These are phyloP conservation scores for Metschnikowia koreensis DNA, from an alignment of 805 yeast species.

Conservation along the genomic window DNA sequence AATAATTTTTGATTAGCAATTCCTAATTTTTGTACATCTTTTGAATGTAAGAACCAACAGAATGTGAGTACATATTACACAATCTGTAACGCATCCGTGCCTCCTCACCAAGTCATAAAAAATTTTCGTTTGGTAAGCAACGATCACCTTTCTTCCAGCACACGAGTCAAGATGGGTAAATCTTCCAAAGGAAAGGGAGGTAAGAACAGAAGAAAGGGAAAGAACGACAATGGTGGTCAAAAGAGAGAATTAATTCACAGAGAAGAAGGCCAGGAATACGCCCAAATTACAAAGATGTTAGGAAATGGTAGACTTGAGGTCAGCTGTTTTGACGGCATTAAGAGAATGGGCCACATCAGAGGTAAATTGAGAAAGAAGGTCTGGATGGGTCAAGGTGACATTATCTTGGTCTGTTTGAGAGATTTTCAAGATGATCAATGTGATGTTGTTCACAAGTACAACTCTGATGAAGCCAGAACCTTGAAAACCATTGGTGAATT, in stretches of 20 bases:
- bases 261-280: slow-evolving; percentile 98
- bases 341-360: slow-evolving; percentile 96
- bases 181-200: slow-evolving; percentile 81
- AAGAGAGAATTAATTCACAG: slow-evolving; percentile 90
- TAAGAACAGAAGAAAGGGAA: slow-evolving; percentile 96
- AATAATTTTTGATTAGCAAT: no score
- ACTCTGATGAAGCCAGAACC: slow-evolving; percentile 97
- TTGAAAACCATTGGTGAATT: slow-evolving; percentile 93
- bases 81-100: slow-evolving; percentile 12
- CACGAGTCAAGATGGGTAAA: slow-evolving; percentile 60
- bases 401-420: slow-evolving; percentile 90
- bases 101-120: slow-evolving; percentile 6
- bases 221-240: slow-evolving; percentile 86
- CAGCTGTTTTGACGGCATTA: slow-evolving; percentile 87
- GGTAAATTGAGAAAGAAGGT: slow-evolving; percentile 99
- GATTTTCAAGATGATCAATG: slow-evolving; percentile 98
- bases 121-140: slow-evolving; percentile 5
- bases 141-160: neutral
- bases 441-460: slow-evolving; percentile 95
- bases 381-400: slow-evolving; percentile 99
- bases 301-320: slow-evolving; percentile 98
- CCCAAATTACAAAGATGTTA: slow-evolving; percentile 96
- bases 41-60: neutral
- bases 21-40: no score
- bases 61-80: slow-evolving; percentile 6